Evolutionary conservation across 306 rosid genomes (phyloP).

Genomic region (Biancaea sappan): DNA sequence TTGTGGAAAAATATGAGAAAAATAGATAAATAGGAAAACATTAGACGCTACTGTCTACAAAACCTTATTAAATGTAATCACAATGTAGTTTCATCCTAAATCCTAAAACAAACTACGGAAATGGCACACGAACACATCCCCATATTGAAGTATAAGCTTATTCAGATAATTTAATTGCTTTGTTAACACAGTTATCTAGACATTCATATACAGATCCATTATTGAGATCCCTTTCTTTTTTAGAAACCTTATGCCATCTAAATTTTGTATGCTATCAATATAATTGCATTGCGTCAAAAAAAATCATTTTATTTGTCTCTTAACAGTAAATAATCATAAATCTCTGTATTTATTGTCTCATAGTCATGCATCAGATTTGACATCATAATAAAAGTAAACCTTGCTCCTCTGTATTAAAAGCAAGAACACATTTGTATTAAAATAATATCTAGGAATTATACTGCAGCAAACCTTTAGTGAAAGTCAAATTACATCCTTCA

Average conservation of each 20-base stretch:
- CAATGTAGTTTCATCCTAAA: background rate
- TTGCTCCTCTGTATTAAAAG: slow-evolving; percentile 12
- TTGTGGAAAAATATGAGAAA: no score
- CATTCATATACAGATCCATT: background rate
- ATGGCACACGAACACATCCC: background rate
- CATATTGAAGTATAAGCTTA: background rate
- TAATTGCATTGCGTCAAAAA: background rate
- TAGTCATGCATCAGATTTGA: background rate
- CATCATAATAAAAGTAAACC: background rate
- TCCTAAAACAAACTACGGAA: background rate
- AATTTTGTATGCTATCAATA: background rate
- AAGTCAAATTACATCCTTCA: slow-evolving; percentile 78
- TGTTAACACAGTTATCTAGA: background rate
- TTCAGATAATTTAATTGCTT: background rate
- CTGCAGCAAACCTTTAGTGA: slow-evolving; percentile 69
- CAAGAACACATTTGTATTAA: slow-evolving; percentile 12
- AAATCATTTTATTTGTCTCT: slow-evolving; percentile 25
- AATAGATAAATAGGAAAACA: background rate
- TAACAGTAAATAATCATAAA: background rate
- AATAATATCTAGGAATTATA: slow-evolving; percentile 14
- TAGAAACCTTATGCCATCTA: background rate
- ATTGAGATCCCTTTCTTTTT: slow-evolving; percentile 2
- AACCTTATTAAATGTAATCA: background rate
- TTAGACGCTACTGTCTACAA: background rate
- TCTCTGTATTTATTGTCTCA: background rate